Percentiles rank a stretch among this genome's conserved stretches.
Evolutionary conservation across 371 early-diverging fungal species (phyloP).

Genomic region (Gilbertella persicaria): DNA sequence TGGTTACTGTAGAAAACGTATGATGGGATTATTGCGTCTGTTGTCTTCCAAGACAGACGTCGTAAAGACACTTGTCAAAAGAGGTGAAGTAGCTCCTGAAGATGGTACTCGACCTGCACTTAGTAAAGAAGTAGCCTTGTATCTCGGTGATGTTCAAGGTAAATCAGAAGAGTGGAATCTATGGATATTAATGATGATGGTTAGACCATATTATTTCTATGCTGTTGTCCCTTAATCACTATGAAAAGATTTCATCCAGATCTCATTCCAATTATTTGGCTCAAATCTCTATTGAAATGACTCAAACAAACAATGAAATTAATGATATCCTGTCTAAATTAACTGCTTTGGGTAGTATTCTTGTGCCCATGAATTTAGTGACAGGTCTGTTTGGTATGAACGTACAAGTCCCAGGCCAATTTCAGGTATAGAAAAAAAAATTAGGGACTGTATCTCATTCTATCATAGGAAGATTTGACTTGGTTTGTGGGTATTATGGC

Average conservation of each 20-base stretch:
- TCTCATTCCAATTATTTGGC: constrained; percentile 96
- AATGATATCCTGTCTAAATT: constrained; percentile 89
- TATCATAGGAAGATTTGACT: constrained; percentile 20
- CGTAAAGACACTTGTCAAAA: constrained; percentile 75
- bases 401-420: constrained; percentile 77
- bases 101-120: constrained; percentile 42
- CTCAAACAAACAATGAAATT: constrained; percentile 89
- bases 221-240: constrained; percentile 85
- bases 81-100: constrained; percentile 59
- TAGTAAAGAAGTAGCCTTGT: constrained; percentile 72
- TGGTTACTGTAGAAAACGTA: constrained; percentile 79
- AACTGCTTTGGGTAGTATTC: constrained; percentile 89
- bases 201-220: constrained; percentile 93
- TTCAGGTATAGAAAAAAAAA: constrained; percentile 14
- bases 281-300: constrained; percentile 95
- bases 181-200: background rate
- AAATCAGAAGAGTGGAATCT: background rate
- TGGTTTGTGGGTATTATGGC: constrained; percentile 31
- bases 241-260: constrained; percentile 88
- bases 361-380: constrained; percentile 93
- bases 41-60: constrained; percentile 83
- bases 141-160: constrained; percentile 92
- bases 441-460: constrained; percentile 4
- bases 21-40: constrained; percentile 74
- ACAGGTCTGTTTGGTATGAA: constrained; percentile 95